These are phyloP conservation scores for Fusarium transvaalense DNA, from an alignment of 2,329 filamentous ascomycete species.

Conservation along the genomic window DNA sequence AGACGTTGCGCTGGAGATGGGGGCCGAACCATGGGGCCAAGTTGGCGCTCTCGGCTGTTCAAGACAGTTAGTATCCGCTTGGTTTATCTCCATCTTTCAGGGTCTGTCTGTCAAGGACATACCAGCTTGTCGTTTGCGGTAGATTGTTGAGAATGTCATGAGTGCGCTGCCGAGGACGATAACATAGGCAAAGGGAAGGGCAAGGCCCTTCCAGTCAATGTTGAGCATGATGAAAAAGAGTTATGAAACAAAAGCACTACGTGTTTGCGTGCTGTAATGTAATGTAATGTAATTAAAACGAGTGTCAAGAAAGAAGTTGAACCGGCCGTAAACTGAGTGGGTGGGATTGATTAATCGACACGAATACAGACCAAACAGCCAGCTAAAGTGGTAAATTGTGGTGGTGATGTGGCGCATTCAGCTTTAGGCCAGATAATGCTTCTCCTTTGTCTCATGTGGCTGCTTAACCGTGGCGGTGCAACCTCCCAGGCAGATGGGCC, in stretches of 20 bases:
- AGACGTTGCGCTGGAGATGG: slow-evolving; percentile 93
- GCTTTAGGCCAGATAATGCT: slow-evolving; percentile 43
- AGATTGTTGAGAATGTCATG: slow-evolving; percentile 91
- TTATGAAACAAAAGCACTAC: slow-evolving; percentile 12
- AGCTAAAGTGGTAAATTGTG: slow-evolving; percentile 1
- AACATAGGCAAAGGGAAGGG: slow-evolving; percentile 90
- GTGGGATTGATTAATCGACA: slow-evolving; percentile 26
- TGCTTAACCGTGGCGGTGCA: slow-evolving; percentile 14
- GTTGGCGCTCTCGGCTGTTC: slow-evolving; percentile 78
- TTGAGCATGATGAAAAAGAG: slow-evolving; percentile 60
- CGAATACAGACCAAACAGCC: slow-evolving; percentile 31
- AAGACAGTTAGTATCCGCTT: slow-evolving; percentile 12
- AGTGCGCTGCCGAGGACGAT: slow-evolving; percentile 88
- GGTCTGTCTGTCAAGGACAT: slow-evolving; percentile 48
- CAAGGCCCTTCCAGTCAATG: slow-evolving; percentile 85
- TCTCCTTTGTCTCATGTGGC: slow-evolving; percentile 24
- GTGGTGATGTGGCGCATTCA: slow-evolving; percentile 41
- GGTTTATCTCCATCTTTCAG: not conserved
- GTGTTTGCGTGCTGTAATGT: not conserved
- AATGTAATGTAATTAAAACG: slow-evolving; percentile 22
- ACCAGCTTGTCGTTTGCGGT: slow-evolving; percentile 91
- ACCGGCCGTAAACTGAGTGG: slow-evolving; percentile 13
- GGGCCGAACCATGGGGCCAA: slow-evolving; percentile 95
- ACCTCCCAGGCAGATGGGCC: slow-evolving; percentile 6
- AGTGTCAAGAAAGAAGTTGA: slow-evolving; percentile 32